These are phyloP conservation scores for Psilocybe cyanescens DNA, from an alignment of 768 basidiomycete species.

Conservation along the genomic window DNA sequence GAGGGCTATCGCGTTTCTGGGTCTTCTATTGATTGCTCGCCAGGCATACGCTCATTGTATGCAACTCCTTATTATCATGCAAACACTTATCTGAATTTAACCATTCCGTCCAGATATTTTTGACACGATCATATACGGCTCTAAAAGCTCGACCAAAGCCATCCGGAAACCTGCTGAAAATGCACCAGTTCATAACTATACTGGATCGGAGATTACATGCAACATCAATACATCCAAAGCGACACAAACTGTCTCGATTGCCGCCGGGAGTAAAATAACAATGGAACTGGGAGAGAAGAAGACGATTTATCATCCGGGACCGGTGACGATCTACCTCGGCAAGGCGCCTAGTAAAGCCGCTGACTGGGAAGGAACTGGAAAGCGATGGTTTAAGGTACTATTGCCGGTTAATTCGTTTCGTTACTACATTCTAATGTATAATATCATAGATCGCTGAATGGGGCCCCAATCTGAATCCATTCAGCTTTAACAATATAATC, in stretches of 20 bases:
- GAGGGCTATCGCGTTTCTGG: neutral
- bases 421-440: neutral
- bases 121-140: slow-evolving; percentile 28
- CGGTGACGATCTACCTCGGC: slow-evolving; percentile 48
- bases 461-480: slow-evolving; percentile 36
- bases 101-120: slow-evolving; percentile 27
- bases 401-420: slow-evolving; percentile 14
- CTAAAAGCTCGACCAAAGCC: slow-evolving; percentile 25
- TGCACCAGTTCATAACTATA: slow-evolving; percentile 29
- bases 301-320: slow-evolving; percentile 44
- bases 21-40: neutral
- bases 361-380: slow-evolving; percentile 47
- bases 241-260: slow-evolving; percentile 34
- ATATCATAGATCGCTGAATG: slow-evolving; percentile 36
- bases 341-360: slow-evolving; percentile 43
- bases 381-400: slow-evolving; percentile 53
- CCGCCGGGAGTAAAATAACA: slow-evolving; percentile 37
- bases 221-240: slow-evolving; percentile 36
- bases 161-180: slow-evolving; percentile 34
- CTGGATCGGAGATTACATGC: slow-evolving; percentile 32
- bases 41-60: neutral
- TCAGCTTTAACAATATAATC: slow-evolving; percentile 31
- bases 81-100: neutral
- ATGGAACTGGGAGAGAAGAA: slow-evolving; percentile 35
- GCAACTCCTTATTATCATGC: neutral